Conservation (phyloP, 2,329 filamentous ascomycete species). For the Ceratocystis cubensis region DNA sequence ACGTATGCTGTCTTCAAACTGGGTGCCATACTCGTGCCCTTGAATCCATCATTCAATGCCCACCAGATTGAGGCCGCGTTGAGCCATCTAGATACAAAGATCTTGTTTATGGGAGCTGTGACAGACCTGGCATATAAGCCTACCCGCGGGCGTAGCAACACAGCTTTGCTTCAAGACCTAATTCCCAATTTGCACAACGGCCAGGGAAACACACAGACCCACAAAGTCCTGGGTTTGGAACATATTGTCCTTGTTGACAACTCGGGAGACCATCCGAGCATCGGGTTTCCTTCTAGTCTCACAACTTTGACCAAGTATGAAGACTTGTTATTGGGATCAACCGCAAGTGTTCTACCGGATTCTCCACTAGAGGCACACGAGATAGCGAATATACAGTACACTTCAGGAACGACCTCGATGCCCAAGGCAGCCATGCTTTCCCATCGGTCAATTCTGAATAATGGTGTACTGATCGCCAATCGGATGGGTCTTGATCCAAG, state of each 20-base stretch:
- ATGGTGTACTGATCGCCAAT: slow-evolving; percentile 70
- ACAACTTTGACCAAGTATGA: slow-evolving; percentile 37
- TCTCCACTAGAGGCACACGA: slow-evolving; percentile 47
- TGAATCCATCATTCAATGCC: slow-evolving; percentile 82
- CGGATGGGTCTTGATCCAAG: slow-evolving; percentile 65
- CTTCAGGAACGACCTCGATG: slow-evolving; percentile 79
- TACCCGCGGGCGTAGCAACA: slow-evolving; percentile 41
- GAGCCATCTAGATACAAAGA: slow-evolving; percentile 56
- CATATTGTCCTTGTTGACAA: slow-evolving; percentile 73
- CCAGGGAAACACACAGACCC: slow-evolving; percentile 30
- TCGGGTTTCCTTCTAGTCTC: slow-evolving; percentile 35
- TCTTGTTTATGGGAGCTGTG: slow-evolving; percentile 76
- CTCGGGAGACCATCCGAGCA: slow-evolving; percentile 36
- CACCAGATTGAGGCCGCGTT: slow-evolving; percentile 67
- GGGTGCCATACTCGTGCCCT: slow-evolving; percentile 82
- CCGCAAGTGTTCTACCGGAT: slow-evolving; percentile 32
- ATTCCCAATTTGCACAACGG: slow-evolving; percentile 32
- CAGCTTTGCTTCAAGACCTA: slow-evolving; percentile 35
- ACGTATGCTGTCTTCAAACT: slow-evolving; percentile 90
- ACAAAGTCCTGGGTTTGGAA: slow-evolving; percentile 53
- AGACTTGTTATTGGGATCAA: slow-evolving; percentile 30
- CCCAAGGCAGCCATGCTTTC: slow-evolving; percentile 87
- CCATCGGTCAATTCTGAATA: slow-evolving; percentile 82
- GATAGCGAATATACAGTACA: slow-evolving; percentile 91
- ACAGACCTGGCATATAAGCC: slow-evolving; percentile 65